Evolutionary conservation across 2,329 filamentous ascomycete species (phyloP).

Genomic region (Plenodomus biglobosus): DNA sequence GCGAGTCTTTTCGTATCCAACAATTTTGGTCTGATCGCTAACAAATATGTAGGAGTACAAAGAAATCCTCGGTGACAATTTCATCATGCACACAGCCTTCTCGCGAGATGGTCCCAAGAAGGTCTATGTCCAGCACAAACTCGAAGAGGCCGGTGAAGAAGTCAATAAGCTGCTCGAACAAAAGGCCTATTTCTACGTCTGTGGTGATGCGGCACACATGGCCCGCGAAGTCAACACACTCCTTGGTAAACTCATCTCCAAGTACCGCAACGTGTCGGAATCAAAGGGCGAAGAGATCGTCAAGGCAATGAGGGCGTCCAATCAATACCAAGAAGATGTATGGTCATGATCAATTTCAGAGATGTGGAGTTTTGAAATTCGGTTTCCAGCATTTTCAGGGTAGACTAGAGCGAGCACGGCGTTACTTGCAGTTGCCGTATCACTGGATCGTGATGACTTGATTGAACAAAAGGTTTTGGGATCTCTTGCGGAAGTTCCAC

Average conservation of each 20-base stretch:
- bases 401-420: constrained; percentile 31
- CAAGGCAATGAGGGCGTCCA: constrained; percentile 91
- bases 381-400: constrained; percentile 29
- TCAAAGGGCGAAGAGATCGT: constrained; percentile 93
- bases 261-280: constrained; percentile 78
- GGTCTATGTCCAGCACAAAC: constrained; percentile 93
- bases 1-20: constrained; percentile 58
- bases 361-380: constrained; percentile 1
- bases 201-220: constrained; percentile 97
- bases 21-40: constrained; percentile 18
- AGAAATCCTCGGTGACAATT: constrained; percentile 79
- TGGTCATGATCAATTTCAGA: constrained; percentile 55
- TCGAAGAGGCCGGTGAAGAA: constrained; percentile 79
- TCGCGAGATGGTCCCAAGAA: constrained; percentile 86
- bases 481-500: not conserved
- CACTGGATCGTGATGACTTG: not conserved
- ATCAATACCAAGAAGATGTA: constrained; percentile 89
- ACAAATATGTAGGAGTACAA: constrained; percentile 68
- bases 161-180: constrained; percentile 85
- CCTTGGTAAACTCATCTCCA: constrained; percentile 82
- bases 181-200: constrained; percentile 95
- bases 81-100: constrained; percentile 90
- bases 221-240: constrained; percentile 87
- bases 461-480: not conserved
- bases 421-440: constrained; percentile 2